Conservation (phyloP, 257 asterid genomes). For the Solanum pennellii region DNA sequence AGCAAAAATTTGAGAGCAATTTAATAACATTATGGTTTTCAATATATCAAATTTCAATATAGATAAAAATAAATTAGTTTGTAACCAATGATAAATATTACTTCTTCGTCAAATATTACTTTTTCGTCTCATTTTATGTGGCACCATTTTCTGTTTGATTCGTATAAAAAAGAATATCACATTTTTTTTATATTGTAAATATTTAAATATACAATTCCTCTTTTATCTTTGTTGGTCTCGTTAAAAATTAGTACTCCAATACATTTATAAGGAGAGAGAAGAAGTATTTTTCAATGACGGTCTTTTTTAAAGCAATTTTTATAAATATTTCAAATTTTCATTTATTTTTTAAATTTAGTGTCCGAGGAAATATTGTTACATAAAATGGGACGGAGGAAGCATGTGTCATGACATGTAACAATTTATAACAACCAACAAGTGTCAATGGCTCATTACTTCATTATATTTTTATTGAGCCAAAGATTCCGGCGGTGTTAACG, state of each 20-base stretch:
- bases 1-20: not conserved
- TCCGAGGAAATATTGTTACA: too few relatives aligned
- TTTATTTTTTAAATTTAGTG: too few relatives aligned
- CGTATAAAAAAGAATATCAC: fast-evolving
- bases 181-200: too few relatives aligned
- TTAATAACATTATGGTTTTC: not conserved
- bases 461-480: not conserved
- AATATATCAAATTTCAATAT: not conserved
- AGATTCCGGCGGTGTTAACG: not conserved
- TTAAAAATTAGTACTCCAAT: too few relatives aligned
- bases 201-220: fast-evolving
- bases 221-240: too few relatives aligned
- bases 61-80: not conserved
- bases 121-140: too few relatives aligned
- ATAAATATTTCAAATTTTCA: too few relatives aligned
- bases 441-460: not conserved
- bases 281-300: fast-evolving
- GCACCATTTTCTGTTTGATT: fast-evolving
- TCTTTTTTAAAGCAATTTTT: too few relatives aligned
- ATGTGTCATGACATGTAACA: not conserved
- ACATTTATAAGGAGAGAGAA: too few relatives aligned
- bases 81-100: not conserved
- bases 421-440: not conserved
- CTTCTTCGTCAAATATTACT: too few relatives aligned
- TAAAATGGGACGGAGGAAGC: too few relatives aligned